Conservation (phyloP, 169 alveolate species). For the Plasmodium gonderi region DNA sequence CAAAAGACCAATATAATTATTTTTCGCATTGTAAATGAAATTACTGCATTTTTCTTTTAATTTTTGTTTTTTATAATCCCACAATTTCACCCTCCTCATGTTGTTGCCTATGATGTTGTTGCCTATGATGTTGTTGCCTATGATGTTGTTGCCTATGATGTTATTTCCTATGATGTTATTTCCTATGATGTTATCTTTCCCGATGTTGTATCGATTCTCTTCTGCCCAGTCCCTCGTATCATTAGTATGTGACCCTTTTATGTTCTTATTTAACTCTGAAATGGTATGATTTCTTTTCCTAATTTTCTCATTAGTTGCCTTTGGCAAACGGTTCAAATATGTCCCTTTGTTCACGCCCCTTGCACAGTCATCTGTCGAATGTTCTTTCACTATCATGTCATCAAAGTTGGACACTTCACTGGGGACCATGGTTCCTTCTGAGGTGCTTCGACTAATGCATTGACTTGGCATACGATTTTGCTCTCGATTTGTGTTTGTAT, state of each 20-base stretch:
- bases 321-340: background rate
- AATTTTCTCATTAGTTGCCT: background rate
- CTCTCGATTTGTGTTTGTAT: background rate
- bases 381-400: background rate
- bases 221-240: too few relatives aligned
- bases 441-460: too few relatives aligned
- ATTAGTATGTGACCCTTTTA: too few relatives aligned
- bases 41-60: slow-evolving; percentile 24
- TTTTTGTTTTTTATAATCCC: slow-evolving; percentile 48
- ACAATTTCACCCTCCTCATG: slow-evolving; percentile 16
- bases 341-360: background rate
- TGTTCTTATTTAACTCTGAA: too few relatives aligned
- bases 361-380: background rate
- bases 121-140: background rate
- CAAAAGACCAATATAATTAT: slow-evolving; percentile 67
- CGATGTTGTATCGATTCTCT: too few relatives aligned
- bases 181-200: too few relatives aligned
- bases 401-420: background rate
- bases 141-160: too few relatives aligned
- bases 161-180: too few relatives aligned
- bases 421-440: too few relatives aligned
- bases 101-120: background rate
- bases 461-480: background rate
- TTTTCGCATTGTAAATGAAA: slow-evolving; percentile 59
- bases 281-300: too few relatives aligned